Evolutionary conservation across 2,329 filamentous ascomycete genomes (phyloP), one percentile per base, ranked within the genome.

Genomic region (Claviceps monticola): DNA sequence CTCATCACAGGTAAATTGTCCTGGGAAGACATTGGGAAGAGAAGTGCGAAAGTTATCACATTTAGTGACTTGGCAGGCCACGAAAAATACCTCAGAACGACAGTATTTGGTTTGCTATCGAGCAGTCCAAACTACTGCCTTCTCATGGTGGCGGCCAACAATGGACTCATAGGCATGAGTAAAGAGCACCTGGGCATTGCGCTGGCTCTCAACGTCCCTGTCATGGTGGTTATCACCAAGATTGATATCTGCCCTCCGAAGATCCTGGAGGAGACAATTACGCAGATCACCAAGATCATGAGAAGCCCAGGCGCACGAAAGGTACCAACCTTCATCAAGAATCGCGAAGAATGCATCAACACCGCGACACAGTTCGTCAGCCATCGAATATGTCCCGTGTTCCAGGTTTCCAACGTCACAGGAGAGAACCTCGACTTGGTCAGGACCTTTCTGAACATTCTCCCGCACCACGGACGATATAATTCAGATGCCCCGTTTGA

Each of bases 181-280:
- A 95, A 94, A 74, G 93, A 98, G 71, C 93, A 98, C 67, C 73
- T 98, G 4, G 93, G 93, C 16, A 95, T 98, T 57, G 91, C 93
- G 0, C 73, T 97, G 36, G 90, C 93, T 0, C 74, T 98, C 49
- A 97, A 97, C 62, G 91, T 98, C 11, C 93, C 93, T 0, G 88
- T 98, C 59, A 95, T 98, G 88, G 90, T 97, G 3, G 84, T 96
- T 57, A 83, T 97, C 56, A 98, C 91, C 67, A 98, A 97, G 73
- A 95, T 97, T 57, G 93, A 97, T 65, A 97, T 97, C 52, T 97
- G 93, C 66, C 93, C 93, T 21, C 89, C 91, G 1, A 86, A 97
- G 58, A 96, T 98, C 61, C 74, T 98, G 23, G 82, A 95, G 69
- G 86, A 97, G 71, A 98, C 93, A 21, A 82, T 97, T 46, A 85